A percentile compares a stretch with the other conserved stretches of the same genome.
These are phyloP conservation scores for Terfezia claveryi DNA, from an alignment of 495 filamentous ascomycete genomes.

Conservation along the genomic window DNA sequence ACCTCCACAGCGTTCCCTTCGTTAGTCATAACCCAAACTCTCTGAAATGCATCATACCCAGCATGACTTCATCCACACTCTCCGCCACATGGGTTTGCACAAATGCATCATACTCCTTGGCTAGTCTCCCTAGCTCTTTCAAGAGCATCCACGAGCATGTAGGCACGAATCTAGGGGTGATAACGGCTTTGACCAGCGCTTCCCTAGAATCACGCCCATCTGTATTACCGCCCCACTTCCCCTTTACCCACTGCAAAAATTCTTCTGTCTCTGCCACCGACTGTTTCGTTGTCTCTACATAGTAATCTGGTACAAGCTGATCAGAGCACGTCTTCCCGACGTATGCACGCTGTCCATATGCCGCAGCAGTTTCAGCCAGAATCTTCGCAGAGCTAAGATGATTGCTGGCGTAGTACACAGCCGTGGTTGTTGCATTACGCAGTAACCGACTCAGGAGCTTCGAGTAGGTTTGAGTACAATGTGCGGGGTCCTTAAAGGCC, in stretches of 20 bases:
- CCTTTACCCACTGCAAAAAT: slow-evolving; percentile 23
- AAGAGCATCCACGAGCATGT: slow-evolving; percentile 33
- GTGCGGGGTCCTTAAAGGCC: slow-evolving; percentile 29
- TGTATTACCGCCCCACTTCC: slow-evolving; percentile 19
- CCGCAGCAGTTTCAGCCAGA: slow-evolving; percentile 35
- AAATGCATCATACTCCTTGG: slow-evolving; percentile 2
- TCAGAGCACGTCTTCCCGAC: slow-evolving; percentile 48
- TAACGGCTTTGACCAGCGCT: slow-evolving; percentile 29
- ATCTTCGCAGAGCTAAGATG: slow-evolving; percentile 36
- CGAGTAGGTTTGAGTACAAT: slow-evolving; percentile 32
- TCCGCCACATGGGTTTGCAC: slow-evolving; percentile 16
- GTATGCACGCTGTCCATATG: slow-evolving; percentile 37
- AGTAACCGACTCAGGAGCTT: slow-evolving; percentile 34
- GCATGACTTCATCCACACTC: slow-evolving; percentile 9
- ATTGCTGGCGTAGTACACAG: slow-evolving; percentile 39
- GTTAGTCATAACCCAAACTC: not conserved
- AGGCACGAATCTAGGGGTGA: slow-evolving; percentile 41
- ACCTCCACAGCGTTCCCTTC: no score
- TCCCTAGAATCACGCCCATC: slow-evolving; percentile 1
- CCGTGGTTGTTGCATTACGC: slow-evolving; percentile 41
- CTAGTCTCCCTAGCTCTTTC: slow-evolving; percentile 31
- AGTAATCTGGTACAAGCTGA: slow-evolving; percentile 36
- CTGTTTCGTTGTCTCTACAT: slow-evolving; percentile 29
- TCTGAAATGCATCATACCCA: slow-evolving; percentile 3
- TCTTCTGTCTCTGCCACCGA: slow-evolving; percentile 31